Base-by-base conservation (phyloP, 108 stramenopile genomes). In the Fistulifera pelliculosa region DNA sequence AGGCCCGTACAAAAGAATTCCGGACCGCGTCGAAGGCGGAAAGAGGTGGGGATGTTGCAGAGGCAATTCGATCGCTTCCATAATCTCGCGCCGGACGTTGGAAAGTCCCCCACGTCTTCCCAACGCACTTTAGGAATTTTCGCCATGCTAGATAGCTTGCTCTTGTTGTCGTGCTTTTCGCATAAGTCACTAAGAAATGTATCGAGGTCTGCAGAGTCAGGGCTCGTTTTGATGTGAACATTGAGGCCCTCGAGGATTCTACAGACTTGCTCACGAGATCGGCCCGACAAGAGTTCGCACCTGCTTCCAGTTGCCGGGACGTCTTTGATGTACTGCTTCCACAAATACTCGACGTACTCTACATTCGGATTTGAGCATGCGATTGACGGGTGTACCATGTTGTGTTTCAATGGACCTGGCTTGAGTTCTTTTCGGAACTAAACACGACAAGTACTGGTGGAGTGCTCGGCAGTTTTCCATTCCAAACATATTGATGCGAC, bases 31-130 rank as follows among this genome's bases (percentile, higher is more conserved):
- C 40, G 68, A 75, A 19, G 66, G 66, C 40, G 87, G 77, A 65
- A 97, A 99, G 49, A 97, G 75, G 41, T 85, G 75, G 0, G 97
- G 96, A 71, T 98, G 80, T 65, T 93, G 86, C 53, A 99, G 63
- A 50, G 99, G 97, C 56, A 96, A 70, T 67, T 98, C 95, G n/a
- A 99, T 94, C 14, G 95, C 87, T 58, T 99, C 99, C 80, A 89
- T 76, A 49, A 99, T 94, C 74, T 97, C 96, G n/a, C 75, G 56
- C 48, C 97, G 89, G 12, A 97, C 95, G 47, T 92, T 68, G 26
- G 77, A 81, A 58, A 98, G 64, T 38, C 99, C 99, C 1, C 97
- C 99, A 99, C 84, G 61, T 99, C 99, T 17, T 92, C 83, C 92
- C 92, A 94, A 41, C 69, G 68, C 47, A 90, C 81, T 39, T 85